Base-by-base conservation (phyloP, 202 grass and related monocot genomes). In the Miscanthus sacchariflorus region DNA sequence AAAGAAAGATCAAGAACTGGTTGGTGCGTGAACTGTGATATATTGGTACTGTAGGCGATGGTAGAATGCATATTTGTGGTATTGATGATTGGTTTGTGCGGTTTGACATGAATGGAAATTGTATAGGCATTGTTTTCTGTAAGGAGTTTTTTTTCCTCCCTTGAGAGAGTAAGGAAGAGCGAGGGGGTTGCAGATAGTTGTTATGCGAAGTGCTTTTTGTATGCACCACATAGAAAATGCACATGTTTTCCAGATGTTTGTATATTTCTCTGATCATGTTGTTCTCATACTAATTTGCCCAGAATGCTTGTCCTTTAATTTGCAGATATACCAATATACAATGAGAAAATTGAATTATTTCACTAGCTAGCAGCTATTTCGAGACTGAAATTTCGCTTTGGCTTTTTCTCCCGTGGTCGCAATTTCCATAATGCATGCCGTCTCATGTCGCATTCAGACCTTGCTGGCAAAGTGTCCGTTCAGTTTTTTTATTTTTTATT, bases 91-190 rank as follows among this genome's bases (percentile, higher is more conserved):
- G 28, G 44, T 87, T 77, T 54, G 80, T 52, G 67, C 85, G 84
- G 77, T 81, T 90, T 90, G 76, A 66, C 83, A 61, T 84, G 80
- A 83, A 38, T 85, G 72, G 77, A 87, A 85, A 59, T 90, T 93
- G 89, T 86, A 95, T 79, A 92, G 77, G 35, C 65, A 59, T 82
- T 77, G 71, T 59, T 88, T 77, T 33, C 66, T 86, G 61, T 49
- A 40, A 73, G 40, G 5, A 11, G 24, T 5, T 17, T 77, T 1
- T 21, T 43, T 58, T 21, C 0, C 5, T 39, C 77, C 25, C 17
- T 71, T 79, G 74, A 79, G 85, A 74, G 81, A 7, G 49, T 15
- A 56, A 59, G 50, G 76, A 58, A 77, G 78, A 42, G 42, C 9
- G 39, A 83, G 77, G 46, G 79, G 42, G 7, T 43, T 78, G 72